These are phyloP conservation scores for Nicotiana noctiflora DNA, from an alignment of 257 asterid genomes.

Conservation along the genomic window DNA sequence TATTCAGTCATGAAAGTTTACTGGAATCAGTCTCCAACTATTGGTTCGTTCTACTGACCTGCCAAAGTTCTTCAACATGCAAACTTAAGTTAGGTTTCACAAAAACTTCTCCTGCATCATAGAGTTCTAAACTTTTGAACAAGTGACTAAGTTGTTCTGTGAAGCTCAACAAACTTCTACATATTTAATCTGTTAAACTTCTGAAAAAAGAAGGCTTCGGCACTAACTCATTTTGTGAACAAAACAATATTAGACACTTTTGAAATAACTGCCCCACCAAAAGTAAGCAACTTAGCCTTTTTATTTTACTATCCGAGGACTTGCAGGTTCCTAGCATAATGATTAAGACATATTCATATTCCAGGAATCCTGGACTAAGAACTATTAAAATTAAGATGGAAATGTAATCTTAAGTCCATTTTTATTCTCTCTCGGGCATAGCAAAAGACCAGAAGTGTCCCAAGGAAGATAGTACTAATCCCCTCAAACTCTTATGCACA, in stretches of 20 bases:
- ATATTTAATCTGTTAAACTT: not conserved
- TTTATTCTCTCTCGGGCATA: not conserved
- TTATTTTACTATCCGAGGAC: not conserved
- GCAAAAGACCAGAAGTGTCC: not conserved
- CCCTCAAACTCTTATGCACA: not conserved
- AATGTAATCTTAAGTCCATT: not conserved
- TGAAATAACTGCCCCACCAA: not conserved
- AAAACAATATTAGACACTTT: not conserved
- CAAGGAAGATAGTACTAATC: not conserved
- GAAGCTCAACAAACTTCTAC: not conserved
- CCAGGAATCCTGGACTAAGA: not conserved
- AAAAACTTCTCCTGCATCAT: not conserved
- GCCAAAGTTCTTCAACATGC: slow-evolving; percentile 1
- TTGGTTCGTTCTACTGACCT: not conserved
- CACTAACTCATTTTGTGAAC: not conserved
- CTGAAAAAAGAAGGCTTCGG: not conserved
- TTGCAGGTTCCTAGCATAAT: slow-evolving; percentile 1
- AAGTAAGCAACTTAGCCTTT: not conserved
- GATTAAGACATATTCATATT: not conserved
- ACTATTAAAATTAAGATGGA: not conserved
- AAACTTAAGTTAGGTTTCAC: not conserved
- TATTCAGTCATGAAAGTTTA: not conserved
- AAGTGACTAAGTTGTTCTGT: not conserved
- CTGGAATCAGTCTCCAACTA: not conserved
- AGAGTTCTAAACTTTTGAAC: not conserved